Evolutionary conservation across 345 rosid species (phyloP).

Genomic region (Gossypium australe): DNA sequence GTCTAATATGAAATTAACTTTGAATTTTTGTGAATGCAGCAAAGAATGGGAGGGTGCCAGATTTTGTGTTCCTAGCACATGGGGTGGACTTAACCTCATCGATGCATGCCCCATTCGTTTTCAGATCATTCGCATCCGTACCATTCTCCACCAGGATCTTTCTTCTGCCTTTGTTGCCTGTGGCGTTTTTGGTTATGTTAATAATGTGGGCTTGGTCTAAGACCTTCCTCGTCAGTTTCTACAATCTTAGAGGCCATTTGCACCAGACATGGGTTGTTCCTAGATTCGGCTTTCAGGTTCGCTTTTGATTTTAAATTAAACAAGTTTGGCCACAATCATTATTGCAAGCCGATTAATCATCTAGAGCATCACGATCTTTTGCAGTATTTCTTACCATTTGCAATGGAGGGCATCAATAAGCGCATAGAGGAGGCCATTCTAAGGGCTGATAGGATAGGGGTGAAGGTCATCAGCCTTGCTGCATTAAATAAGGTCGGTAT

Average conservation of each 20-base stretch:
- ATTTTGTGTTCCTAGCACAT: slow-evolving; percentile 94
- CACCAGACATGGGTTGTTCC: slow-evolving; percentile 88
- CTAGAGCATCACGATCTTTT: background rate
- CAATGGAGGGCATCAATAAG: slow-evolving; percentile 72
- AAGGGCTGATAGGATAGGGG: slow-evolving; percentile 71
- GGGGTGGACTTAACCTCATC: slow-evolving; percentile 63
- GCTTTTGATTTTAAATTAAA: background rate
- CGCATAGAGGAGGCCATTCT: slow-evolving; percentile 79
- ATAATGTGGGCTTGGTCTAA: slow-evolving; percentile 80
- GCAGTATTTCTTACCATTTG: slow-evolving; percentile 98
- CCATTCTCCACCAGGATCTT: slow-evolving; percentile 44
- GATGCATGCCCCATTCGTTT: slow-evolving; percentile 64
- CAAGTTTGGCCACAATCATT: background rate
- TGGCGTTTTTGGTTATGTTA: slow-evolving; percentile 36
- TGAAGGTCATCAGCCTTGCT: slow-evolving; percentile 94
- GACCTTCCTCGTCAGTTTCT: slow-evolving; percentile 51
- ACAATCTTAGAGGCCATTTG: slow-evolving; percentile 55
- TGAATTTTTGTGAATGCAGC: slow-evolving; percentile 26
- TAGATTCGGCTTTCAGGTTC: slow-evolving; percentile 82
- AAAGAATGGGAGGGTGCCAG: slow-evolving; percentile 47
- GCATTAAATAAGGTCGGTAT: slow-evolving; percentile 73
- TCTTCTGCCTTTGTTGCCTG: slow-evolving; percentile 47
- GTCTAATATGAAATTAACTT: background rate
- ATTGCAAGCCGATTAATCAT: background rate
- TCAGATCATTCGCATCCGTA: slow-evolving; percentile 48